Evolutionary conservation across 345 rosid genomes (phyloP), one percentile per base, ranked within the genome.

Genomic region (Salix arbutifolia): DNA sequence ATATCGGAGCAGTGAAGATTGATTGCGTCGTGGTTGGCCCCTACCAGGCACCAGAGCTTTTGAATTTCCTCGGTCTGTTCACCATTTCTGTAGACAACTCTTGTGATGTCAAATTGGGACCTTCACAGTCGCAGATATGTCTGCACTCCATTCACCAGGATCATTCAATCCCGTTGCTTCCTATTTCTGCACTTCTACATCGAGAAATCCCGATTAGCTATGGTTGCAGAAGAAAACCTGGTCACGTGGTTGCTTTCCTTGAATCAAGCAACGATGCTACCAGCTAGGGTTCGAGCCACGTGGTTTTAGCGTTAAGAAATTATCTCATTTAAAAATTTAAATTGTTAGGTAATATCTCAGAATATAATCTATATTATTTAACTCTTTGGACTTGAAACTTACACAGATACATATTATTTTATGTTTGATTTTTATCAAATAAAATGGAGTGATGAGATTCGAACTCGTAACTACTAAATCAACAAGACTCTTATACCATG

Each of bases 281-380:
- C 44, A 40, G 10, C 62, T 9, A n/a, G 28, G 12, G 28, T n/a
- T 58, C 64, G 11, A 25, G 28, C 64, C 28, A 56, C 62, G 28
- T 56, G 28, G 11, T 3, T 58, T 9, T 9, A n/a, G 14, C 35
- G 0, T 33, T 33, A 33, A 33, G 37, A 33, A 33, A 33, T 33
- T 1, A 33, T 33, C 0, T 33, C 0, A 5, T 33, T 0, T 33
- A 33, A 33, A 28, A 5, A 0, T 0, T 5, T 33, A 33, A 33
- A 4, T 0, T 0, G 37, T 33, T 33, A 0, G 1, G 0, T 33
- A 1, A 5, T 0, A 0, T 33, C 6, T 5, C 5, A 31, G 0
- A 33, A 5, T 33, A 33, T 33, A 1, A 33, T 33, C 0, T 33
- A 5, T 33, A 33, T 33, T 0, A 33, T 33, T 33, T 6, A 33